Evolutionary conservation across 2,329 filamentous ascomycete genomes (phyloP), one percentile per base, ranked within the genome.

Genomic region (Aspergillus phoenicis): DNA sequence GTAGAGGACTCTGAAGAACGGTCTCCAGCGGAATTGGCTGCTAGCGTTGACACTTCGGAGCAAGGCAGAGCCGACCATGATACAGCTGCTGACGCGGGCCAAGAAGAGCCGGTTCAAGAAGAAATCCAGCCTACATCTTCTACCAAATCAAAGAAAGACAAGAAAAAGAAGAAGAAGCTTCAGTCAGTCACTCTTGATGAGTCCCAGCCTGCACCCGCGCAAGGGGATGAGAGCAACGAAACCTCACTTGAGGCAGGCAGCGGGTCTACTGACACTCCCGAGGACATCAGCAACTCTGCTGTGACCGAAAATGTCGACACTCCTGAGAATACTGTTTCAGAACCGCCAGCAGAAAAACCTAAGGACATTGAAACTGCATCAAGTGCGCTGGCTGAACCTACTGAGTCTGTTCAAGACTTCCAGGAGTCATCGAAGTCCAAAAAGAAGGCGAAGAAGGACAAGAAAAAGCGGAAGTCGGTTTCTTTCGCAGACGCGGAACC

Each of bases 361-460:
- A 22, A 26, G 41, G 58, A 61, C 11, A 51, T 38, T 30, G 62
- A 64, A 48, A 30, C 3, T 24, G 45, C 54, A 30, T 39, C 48
- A 33, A 4, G 24, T 17, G 53, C 52, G 20, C 24, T 57, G 15
- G 17, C 51, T 26, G 51, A 57, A 38, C 55, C 52, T 41, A 4
- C 24, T 17, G 53, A 55, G 17, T 22, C 58, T 20, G 24, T 53
- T 26, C 65, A 64, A 45, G 65, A 66, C 10, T 5, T 39, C 6
- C 66, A 63, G 11, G 33, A 36, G 48, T 60, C 64, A 2, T n/a
- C 64, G 13, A 65, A 59, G 17, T 64, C 66, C 5, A 75, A 72
- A 64, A 77, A 74, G 60, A 81, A 78, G 64, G 71, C 71, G 8
- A 81, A 81, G 71, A 82, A 80, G 62, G 71, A 71, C 33, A 73